Conservation (phyloP, 306 rosid species). For the Vigna nakashimae region DNA sequence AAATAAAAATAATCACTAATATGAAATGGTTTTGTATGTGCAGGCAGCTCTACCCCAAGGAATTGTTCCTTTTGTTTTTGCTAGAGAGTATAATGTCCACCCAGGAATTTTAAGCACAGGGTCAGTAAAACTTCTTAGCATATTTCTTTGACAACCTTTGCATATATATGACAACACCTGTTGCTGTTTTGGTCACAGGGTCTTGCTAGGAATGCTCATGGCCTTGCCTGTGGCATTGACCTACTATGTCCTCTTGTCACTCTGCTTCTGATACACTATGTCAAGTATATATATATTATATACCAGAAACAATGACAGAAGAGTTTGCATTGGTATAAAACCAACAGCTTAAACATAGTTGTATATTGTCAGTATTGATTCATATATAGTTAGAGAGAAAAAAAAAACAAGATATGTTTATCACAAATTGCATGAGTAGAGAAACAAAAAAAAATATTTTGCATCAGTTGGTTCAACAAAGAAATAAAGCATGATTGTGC, state of each 20-base stretch:
- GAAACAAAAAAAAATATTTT: neutral
- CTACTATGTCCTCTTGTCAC: slow-evolving; percentile 75
- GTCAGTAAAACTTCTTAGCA: slow-evolving; percentile 52
- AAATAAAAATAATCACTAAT: neutral
- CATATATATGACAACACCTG: slow-evolving; percentile 20
- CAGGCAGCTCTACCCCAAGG: slow-evolving; percentile 99
- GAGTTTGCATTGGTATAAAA: slow-evolving; percentile 23
- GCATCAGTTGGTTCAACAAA: slow-evolving; percentile 28
- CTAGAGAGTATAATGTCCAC: slow-evolving; percentile 83
- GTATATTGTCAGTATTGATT: slow-evolving; percentile 32
- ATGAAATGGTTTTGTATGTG: slow-evolving; percentile 35
- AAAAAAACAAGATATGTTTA: neutral
- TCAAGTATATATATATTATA: neutral
- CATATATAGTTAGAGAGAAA: slow-evolving; percentile 6
- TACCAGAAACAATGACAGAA: slow-evolving; percentile 27
- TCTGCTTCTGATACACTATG: slow-evolving; percentile 58
- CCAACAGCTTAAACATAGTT: slow-evolving; percentile 33
- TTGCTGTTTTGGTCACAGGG: slow-evolving; percentile 63
- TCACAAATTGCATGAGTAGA: slow-evolving; percentile 28
- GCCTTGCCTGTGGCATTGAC: slow-evolving; percentile 84
- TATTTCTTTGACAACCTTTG: slow-evolving; percentile 18
- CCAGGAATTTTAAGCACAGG: slow-evolving; percentile 89
- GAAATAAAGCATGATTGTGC: slow-evolving; percentile 32
- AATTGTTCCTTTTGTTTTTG: slow-evolving; percentile 95
- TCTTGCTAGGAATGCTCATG: slow-evolving; percentile 85